Evolutionary conservation across 192 early-diverging fungal species (phyloP).

Genomic region (Entomortierella parvispora): DNA sequence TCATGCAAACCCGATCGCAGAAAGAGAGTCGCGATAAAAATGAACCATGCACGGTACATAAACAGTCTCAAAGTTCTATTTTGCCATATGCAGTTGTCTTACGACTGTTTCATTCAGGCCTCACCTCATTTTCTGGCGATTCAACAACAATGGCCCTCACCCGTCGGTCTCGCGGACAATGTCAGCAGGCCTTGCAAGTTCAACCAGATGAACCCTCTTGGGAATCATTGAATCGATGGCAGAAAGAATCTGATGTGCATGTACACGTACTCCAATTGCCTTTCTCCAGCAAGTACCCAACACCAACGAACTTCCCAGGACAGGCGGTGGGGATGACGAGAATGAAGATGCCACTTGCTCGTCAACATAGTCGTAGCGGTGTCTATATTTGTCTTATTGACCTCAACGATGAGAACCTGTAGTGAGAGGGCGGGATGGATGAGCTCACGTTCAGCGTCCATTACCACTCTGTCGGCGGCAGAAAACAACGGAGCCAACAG

Average conservation of each 20-base stretch:
- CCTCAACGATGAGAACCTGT: slow-evolving; percentile 14
- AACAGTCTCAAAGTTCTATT: too few species aligned
- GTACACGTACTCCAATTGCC: neutral
- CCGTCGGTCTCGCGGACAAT: too few species aligned
- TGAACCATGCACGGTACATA: too few species aligned
- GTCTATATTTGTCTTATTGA: slow-evolving; percentile 12
- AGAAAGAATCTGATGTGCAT: slow-evolving; percentile 2
- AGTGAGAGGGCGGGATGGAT: slow-evolving; percentile 22
- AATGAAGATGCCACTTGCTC: slow-evolving; percentile 37
- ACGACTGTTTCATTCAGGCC: too few species aligned
- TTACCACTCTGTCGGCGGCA: neutral
- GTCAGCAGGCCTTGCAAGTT: too few species aligned
- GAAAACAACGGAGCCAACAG: neutral
- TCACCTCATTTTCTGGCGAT: too few species aligned
- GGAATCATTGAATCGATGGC: slow-evolving; percentile 8
- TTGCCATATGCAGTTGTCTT: too few species aligned
- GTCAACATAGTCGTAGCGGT: slow-evolving; percentile 15
- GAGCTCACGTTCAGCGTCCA: slow-evolving; percentile 7
- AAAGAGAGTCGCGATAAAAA: slow-evolving; percentile 39
- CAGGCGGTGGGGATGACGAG: slow-evolving; percentile 3
- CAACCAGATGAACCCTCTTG: neutral
- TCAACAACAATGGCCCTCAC: too few species aligned
- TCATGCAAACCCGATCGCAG: slow-evolving; percentile 95
- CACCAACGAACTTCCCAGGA: too few species aligned
- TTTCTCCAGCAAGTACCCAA: too few species aligned